Evolutionary conservation across 495 filamentous ascomycete species (phyloP).

Genomic region (Penicilliopsis zonata): DNA sequence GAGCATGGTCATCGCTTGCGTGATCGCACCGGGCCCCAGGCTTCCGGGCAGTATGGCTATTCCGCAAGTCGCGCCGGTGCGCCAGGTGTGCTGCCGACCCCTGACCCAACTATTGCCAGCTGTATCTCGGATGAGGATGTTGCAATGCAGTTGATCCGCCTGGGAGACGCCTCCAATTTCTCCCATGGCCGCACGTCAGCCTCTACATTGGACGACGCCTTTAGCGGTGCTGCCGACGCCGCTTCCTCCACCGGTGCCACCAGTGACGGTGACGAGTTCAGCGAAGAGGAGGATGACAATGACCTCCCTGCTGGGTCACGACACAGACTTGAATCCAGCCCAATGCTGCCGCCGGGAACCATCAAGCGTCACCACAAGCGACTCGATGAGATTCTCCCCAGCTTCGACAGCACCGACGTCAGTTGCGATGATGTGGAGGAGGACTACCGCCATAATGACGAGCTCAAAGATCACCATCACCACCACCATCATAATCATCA

Average conservation of each 20-base stretch:
- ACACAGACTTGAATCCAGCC: conserved; percentile 47
- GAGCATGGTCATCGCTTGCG: conserved; percentile 57
- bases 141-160: conserved; percentile 86
- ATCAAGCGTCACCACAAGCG: conserved; percentile 43
- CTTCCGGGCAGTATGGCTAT: conserved; percentile 21
- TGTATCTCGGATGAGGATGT: conserved; percentile 97
- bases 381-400: conserved; percentile 50
- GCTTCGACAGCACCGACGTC: conserved; percentile 57
- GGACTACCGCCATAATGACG: conserved; percentile 45
- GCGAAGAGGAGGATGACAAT: conserved; percentile 53
- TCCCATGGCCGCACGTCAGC: conserved; percentile 82
- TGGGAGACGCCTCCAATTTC: conserved; percentile 84
- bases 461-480: no score
- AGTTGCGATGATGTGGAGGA: conserved; percentile 50
- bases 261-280: conserved; percentile 65
- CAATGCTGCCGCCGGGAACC: conserved; percentile 36
- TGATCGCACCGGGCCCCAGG: conserved; percentile 30
- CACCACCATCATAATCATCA: no score
- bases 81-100: conserved; percentile 69
- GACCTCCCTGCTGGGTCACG: conserved; percentile 51
- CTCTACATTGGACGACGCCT: conserved; percentile 86
- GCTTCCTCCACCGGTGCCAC: conserved; percentile 77
- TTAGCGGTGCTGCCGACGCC: conserved; percentile 76
- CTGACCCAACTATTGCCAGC: conserved; percentile 87
- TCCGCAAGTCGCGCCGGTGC: conserved; percentile 27